Base-by-base conservation (phyloP, 2,329 filamentous ascomycete genomes). In the Claviceps lovelessii region DNA sequence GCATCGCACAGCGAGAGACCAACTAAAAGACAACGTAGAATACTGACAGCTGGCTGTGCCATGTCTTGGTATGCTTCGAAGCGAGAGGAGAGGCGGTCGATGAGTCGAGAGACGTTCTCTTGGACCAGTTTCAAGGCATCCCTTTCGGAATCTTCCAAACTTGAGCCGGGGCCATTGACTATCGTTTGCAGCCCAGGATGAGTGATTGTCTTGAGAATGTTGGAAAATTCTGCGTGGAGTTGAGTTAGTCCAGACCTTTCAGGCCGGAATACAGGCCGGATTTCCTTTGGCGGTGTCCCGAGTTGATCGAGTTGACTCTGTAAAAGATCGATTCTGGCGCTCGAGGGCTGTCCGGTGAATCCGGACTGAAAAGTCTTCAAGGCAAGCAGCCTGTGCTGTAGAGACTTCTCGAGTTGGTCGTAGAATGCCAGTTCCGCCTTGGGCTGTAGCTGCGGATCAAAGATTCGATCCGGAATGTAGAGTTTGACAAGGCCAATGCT, bases 51-150 rank as follows among this genome's bases (percentile, higher is more conserved):
- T 4, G 89, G 90, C 48, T 80, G 76, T 0, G 86, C 87, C 61
- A 97, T 80, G 64, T 98, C 93, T 57, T 89, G 87, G 63, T 96
- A 97, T 15, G 83, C 82, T 44, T 83, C 78, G 64, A 90, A 94
- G 41, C 82, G 77, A 35, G 79, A 74, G 1, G 76, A 77, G 8
- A 98, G 76, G 48, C 90, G 80, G 54, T 77, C 73, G 51, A 86
- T 80, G 44, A 95, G 80, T 58, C 86, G 81, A 7, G 74, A 71
- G n/a, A 93, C 72, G 54, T 79, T 81, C 57, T 76, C 72, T 54
- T 73, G 73, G 17, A 81, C 68, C 2, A 81, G 71, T 33, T 74
- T 67, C 53, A 81, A 61, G 49, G 78, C 74, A 33, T 64, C 63
- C 4, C 56, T 56, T n/a, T 55, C 41, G 15, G 59, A 60, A 48